Conservation (phyloP, 2,329 filamentous ascomycete species). For the Sporothrix schenckii region DNA sequence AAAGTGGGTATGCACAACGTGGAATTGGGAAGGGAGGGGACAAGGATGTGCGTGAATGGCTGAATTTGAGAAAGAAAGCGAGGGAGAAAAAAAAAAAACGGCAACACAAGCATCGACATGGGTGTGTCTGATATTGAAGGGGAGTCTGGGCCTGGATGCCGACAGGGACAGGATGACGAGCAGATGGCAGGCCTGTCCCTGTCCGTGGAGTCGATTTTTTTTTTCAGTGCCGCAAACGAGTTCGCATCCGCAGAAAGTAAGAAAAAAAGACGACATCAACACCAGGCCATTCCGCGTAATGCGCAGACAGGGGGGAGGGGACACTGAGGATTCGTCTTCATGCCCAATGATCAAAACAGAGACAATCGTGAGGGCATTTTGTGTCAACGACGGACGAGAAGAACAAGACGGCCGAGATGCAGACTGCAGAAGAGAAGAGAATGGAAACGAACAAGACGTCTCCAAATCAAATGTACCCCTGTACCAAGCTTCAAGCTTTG, state of each 20-base stretch:
- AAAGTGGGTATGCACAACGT: conserved; percentile 20
- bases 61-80: no score
- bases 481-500: not conserved
- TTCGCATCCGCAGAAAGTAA: not conserved
- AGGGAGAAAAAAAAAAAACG: not conserved
- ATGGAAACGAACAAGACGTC: not conserved
- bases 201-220: not conserved
- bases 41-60: not conserved
- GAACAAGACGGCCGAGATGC: not conserved
- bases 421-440: not conserved
- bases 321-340: not conserved
- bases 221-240: not conserved
- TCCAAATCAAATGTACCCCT: conserved; percentile 3
- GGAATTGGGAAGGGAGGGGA: not conserved
- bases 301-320: not conserved
- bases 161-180: conserved; percentile 16
- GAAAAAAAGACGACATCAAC: conserved; percentile 5
- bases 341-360: not conserved
- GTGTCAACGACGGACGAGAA: no score
- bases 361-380: no score
- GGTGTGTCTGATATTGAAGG: conserved; percentile 19
- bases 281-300: conserved; percentile 20
- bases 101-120: not conserved
- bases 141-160: conserved; percentile 3
- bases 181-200: conserved; percentile 15